These are phyloP conservation scores for Fagopyrum esculentum DNA, from an alignment of 148 eudicot genomes.

Conservation along the genomic window DNA sequence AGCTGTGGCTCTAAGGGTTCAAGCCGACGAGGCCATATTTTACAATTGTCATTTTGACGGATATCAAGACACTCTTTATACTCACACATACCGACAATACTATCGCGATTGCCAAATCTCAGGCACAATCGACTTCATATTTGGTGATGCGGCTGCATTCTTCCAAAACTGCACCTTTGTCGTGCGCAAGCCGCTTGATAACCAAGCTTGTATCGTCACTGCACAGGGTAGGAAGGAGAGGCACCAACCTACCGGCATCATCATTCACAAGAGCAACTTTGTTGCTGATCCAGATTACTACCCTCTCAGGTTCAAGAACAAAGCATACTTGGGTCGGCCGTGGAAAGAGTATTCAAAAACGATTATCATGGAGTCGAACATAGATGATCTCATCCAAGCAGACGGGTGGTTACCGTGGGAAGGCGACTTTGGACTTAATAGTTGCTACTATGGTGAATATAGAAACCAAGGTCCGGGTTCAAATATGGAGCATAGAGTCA, in stretches of 20 bases:
- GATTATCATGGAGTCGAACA: constrained; percentile 24
- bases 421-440: constrained; percentile 18
- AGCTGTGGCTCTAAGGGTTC: constrained; percentile 10
- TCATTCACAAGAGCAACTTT: constrained; percentile 34
- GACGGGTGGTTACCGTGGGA: constrained; percentile 31
- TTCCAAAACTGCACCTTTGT: constrained; percentile 31
- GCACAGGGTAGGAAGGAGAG: constrained; percentile 20
- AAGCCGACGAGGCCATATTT: constrained; percentile 2
- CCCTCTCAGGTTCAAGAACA: constrained; percentile 16
- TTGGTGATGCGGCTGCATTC: constrained; percentile 21
- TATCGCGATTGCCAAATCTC: constrained; percentile 22
- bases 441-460: constrained; percentile 25
- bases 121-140: constrained; percentile 27
- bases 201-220: constrained; percentile 4
- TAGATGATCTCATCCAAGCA: constrained; percentile 24
- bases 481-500: constrained; percentile 12
- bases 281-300: constrained; percentile 19
- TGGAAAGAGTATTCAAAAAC: constrained; percentile 33
- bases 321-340: constrained; percentile 35
- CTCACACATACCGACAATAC: constrained; percentile 16
- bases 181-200: constrained; percentile 21
- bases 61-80: constrained; percentile 16
- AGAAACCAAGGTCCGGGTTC: constrained; percentile 26
- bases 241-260: constrained; percentile 28
- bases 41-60: not conserved